These are phyloP conservation scores for Millerozyma miso DNA, from an alignment of 805 yeast genomes.

Conservation along the genomic window DNA sequence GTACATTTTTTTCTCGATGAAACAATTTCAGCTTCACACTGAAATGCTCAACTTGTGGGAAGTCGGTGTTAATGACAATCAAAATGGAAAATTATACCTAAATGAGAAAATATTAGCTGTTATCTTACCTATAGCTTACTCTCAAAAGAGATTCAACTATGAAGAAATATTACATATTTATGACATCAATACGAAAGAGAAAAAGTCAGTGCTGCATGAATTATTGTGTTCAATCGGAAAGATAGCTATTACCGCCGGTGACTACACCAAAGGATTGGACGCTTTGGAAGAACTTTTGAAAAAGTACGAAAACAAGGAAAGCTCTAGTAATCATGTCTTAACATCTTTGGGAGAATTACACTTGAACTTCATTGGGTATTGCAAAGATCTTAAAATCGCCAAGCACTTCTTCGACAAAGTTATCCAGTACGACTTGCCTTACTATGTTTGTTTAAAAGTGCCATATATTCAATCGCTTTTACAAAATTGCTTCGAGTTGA, in stretches of 20 bases:
- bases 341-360: conserved; percentile 69
- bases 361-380: conserved; percentile 71
- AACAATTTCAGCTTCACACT: conserved; percentile 52
- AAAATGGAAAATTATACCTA: conserved; percentile 44
- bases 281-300: conserved; percentile 58
- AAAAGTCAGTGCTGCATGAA: conserved; percentile 35
- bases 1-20: conserved; percentile 29
- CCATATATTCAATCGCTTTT: conserved; percentile 66
- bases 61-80: conserved; percentile 46
- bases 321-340: conserved; percentile 24
- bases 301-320: conserved; percentile 33
- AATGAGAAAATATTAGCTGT: conserved; percentile 65
- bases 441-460: conserved; percentile 64
- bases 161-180: conserved; percentile 58
- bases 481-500: conserved; percentile 54
- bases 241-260: conserved; percentile 62
- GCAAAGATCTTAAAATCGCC: conserved; percentile 68
- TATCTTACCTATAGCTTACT: conserved; percentile 62
- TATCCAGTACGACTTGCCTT: conserved; percentile 65
- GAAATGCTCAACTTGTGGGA: conserved; percentile 75
- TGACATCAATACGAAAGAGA: conserved; percentile 35
- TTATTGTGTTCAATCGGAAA: conserved; percentile 70
- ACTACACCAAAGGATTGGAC: conserved; percentile 60
- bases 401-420: conserved; percentile 73
- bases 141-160: conserved; percentile 54